Evolutionary conservation across 306 rosid genomes (phyloP).

Genomic region (Lablab purpureus): DNA sequence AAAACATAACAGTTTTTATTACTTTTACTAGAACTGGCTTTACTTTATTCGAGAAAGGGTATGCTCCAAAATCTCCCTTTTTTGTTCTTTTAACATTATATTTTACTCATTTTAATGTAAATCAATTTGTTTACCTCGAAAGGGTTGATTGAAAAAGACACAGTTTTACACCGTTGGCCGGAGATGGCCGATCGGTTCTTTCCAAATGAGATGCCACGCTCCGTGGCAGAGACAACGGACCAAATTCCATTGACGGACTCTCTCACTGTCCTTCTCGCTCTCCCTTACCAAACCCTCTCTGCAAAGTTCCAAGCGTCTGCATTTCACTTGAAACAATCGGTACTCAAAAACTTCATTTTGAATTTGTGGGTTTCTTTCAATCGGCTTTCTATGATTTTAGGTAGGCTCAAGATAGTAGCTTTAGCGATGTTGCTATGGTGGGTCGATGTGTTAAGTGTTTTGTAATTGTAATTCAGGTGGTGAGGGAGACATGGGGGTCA

Average conservation of each 20-base stretch:
- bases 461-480: slow-evolving; percentile 59
- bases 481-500: slow-evolving; percentile 76
- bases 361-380: slow-evolving; percentile 25
- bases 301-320: slow-evolving; percentile 55
- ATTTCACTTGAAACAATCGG: slow-evolving; percentile 71
- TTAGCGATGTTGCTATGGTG: slow-evolving; percentile 7
- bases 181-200: slow-evolving; percentile 77
- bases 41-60: too few species aligned
- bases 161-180: neutral
- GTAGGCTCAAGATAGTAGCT: slow-evolving; percentile 40
- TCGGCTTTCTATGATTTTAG: slow-evolving; percentile 21
- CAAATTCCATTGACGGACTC: slow-evolving; percentile 42
- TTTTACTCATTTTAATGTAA: too few species aligned
- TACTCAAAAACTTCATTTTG: slow-evolving; percentile 38
- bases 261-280: slow-evolving; percentile 59
- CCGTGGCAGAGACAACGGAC: slow-evolving; percentile 55
- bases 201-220: slow-evolving; percentile 69
- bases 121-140: too few species aligned
- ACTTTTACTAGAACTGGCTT: too few species aligned
- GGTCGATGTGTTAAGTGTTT: slow-evolving; percentile 36
- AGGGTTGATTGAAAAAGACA: neutral
- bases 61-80: too few species aligned
- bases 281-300: slow-evolving; percentile 58
- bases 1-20: too few species aligned
- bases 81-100: too few species aligned